Conservation (phyloP, 371 early-diverging fungal genomes). For the Mortierella sp. region DNA sequence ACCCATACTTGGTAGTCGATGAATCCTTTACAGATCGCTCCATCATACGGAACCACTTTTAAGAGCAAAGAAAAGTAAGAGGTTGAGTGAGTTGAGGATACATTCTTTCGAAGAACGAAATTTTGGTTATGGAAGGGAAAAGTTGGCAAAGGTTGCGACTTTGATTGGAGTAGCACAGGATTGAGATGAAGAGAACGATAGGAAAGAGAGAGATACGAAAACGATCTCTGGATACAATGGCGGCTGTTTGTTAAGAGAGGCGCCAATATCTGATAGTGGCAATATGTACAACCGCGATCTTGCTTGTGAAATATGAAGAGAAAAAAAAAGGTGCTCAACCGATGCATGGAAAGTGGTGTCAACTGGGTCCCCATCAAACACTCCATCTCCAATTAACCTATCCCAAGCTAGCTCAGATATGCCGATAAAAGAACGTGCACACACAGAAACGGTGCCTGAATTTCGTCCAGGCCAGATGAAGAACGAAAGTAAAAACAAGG, state of each 20-base stretch:
- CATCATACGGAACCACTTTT: slow-evolving; percentile 26
- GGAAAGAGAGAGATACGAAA: background rate
- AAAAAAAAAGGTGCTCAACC: background rate
- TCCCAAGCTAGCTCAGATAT: background rate
- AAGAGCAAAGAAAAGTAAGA: background rate
- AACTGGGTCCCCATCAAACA: background rate
- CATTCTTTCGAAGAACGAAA: no score
- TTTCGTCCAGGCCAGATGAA: background rate
- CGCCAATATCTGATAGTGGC: background rate
- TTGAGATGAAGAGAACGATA: background rate
- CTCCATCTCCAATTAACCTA: background rate
- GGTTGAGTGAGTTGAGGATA: no score
- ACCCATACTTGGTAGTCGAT: slow-evolving; percentile 38
- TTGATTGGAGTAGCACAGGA: slow-evolving; percentile 8
- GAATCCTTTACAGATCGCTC: slow-evolving; percentile 24
- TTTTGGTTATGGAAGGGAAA: background rate
- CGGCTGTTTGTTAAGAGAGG: background rate
- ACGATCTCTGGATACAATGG: background rate
- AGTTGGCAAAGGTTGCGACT: background rate
- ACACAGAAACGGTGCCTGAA: background rate
- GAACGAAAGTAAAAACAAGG: background rate
- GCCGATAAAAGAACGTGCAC: background rate
- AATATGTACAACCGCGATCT: background rate
- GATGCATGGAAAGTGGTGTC: background rate
- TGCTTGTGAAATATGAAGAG: background rate